Conservation (phyloP, 164 flowering plant genomes). For the Vitis vinifera region ASM3070453v1 NC_081818.1:25087501-25088000, state of each 20-base stretch:
- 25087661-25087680: constrained; percentile 77
- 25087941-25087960: not conserved
- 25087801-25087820: constrained; percentile 40
- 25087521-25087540: constrained; percentile 1
- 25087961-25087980: too few species aligned
- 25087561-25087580: constrained; percentile 8
- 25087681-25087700: constrained; percentile 83
- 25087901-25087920: not conserved
- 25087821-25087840: not conserved
- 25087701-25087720: constrained; percentile 55
- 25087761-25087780: not conserved
- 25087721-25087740: constrained; percentile 54
- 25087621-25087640: constrained; percentile 10
- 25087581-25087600: too few species aligned
- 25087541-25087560: constrained; percentile 7
- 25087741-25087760: constrained; percentile 14
- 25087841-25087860: constrained; percentile 1
- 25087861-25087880: constrained; percentile 22
- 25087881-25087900: constrained; percentile 1
- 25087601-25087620: not conserved
- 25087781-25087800: constrained; percentile 33
- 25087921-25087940: constrained; percentile 5
- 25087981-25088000: too few species aligned
- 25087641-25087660: constrained; percentile 56
- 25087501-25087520: not conserved